These are phyloP conservation scores for Durotheca rogersii DNA, from an alignment of 495 filamentous ascomycete genomes.

Conservation along the genomic window DNA sequence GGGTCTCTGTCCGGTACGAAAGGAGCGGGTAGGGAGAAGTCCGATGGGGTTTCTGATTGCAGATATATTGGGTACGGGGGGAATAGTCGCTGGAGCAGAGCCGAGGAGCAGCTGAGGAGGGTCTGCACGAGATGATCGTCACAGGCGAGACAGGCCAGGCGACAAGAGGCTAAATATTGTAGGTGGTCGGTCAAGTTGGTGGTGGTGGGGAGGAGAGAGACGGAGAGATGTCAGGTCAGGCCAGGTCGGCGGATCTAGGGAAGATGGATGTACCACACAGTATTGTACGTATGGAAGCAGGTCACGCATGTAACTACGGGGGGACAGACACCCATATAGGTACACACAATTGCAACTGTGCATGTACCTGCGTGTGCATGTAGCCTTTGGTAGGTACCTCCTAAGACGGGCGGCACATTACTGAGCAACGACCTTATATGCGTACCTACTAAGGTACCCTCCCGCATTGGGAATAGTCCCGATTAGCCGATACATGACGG, in stretches of 20 bases:
- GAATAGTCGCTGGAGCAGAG: slow-evolving; percentile 9
- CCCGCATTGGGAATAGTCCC: too few relatives aligned
- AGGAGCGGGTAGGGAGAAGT: not conserved
- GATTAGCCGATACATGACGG: too few relatives aligned
- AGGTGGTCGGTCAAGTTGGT: not conserved
- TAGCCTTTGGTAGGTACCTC: too few relatives aligned
- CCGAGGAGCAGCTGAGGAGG: slow-evolving; percentile 4
- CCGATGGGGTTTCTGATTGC: not conserved
- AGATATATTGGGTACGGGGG: not conserved
- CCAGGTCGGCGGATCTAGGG: not conserved
- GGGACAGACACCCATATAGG: too few relatives aligned
- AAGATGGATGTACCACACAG: not conserved
- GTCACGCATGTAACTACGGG: too few relatives aligned
- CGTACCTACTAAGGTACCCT: too few relatives aligned
- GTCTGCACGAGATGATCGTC: slow-evolving; percentile 1
- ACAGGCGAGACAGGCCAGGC: not conserved
- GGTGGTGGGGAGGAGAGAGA: not conserved
- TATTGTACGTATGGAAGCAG: too few relatives aligned
- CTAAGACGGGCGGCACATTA: too few relatives aligned
- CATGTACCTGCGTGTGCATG: too few relatives aligned
- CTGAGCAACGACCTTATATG: too few relatives aligned
- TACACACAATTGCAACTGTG: too few relatives aligned
- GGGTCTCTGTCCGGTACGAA: not conserved
- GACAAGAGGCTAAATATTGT: too few relatives aligned
- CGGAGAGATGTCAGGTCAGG: not conserved